Base-by-base conservation (phyloP, 23 red algal genomes). In the Agarophyton chilense region DNA sequence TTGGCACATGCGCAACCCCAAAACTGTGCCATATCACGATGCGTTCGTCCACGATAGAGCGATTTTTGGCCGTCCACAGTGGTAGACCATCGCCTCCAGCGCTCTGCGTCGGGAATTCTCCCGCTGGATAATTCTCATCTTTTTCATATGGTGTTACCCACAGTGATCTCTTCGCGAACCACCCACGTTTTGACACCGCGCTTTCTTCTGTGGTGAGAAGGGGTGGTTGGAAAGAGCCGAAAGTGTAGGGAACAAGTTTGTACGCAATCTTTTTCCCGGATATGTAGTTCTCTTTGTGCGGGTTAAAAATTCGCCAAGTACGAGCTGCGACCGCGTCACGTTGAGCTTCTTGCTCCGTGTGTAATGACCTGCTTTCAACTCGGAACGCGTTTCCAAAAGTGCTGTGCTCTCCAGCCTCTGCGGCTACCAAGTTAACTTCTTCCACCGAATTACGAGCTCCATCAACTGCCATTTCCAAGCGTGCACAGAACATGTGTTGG, bases 1-100 rank as follows among this genome's bases (percentile, higher is more conserved):
- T 77, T 41, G 94, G 94, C n/a, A 96, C 52, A 84, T 96, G 94
- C 14, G 78, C 61, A 60, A 96, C 71, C 9, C 94, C 94, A 33
- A 96, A 96, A 51, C 57, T 56, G 46, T 96, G 90, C 94, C 94
- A 96, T 40, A 96, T 18, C n/a, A 96, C 94, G 22, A 96, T 22
- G 28, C 57, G 78, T 28, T 96, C 51, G 38, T 93, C 77, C 21
- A 89, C 74, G 19, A 81, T 42, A 5, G 77, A 53, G 16, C 64
- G 41, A 93, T 96, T 89, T 36, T 74, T 46, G 1, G 43, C 7
- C 10, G 81, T 84, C 77, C 84, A 96, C 13, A 4, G 22, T 29
- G 53, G 35, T n/a, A 96, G 62, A 3, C 94, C 94, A 52, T 83
- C 80, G 26, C 74, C 88, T 6, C 84, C 88, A 21, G 33, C 8